These are phyloP conservation scores for Tilletia indica DNA, from an alignment of 1,284 basidiomycete species.

Conservation along the genomic window DNA sequence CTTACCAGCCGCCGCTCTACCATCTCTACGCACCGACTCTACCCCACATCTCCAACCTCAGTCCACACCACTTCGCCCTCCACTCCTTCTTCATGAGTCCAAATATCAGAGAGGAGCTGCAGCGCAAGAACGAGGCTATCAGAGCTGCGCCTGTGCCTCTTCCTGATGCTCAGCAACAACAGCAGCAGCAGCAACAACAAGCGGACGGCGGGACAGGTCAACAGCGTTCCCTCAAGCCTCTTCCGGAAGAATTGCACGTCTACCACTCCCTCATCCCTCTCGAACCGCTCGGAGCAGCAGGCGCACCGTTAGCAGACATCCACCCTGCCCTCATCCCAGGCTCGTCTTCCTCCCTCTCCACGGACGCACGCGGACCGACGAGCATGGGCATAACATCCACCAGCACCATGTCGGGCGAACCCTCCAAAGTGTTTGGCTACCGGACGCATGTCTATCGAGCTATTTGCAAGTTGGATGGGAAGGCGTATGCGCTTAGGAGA, in stretches of 20 bases:
- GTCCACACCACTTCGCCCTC: constrained; percentile 59
- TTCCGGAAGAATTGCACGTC: constrained; percentile 84
- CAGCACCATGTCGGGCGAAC: constrained; percentile 41
- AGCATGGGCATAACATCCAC: constrained; percentile 19
- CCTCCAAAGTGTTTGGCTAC: constrained; percentile 60
- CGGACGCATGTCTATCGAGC: constrained; percentile 80
- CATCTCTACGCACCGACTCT: constrained; percentile 76
- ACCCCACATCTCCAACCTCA: constrained; percentile 61
- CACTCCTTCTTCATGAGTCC: constrained; percentile 68
- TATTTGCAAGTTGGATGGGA: constrained; percentile 73
- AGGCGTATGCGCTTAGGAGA: constrained; percentile 74
- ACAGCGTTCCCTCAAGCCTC: constrained; percentile 50
- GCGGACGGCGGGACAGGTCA: constrained; percentile 57
- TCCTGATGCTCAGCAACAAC: background rate
- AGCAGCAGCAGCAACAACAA: constrained; percentile 46
- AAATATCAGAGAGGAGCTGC: constrained; percentile 74
- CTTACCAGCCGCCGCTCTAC: constrained; percentile 69
- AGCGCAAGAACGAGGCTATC: constrained; percentile 74
- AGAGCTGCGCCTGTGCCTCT: background rate
- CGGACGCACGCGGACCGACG: background rate
- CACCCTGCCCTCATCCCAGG: constrained; percentile 14
- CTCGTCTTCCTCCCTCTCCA: background rate
- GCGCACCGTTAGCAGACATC: background rate
- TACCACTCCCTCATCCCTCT: constrained; percentile 84
- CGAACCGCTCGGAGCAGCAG: constrained; percentile 58